Base-by-base conservation (phyloP, 1,284 basidiomycete species). In the Athelia psychrophila region DNA sequence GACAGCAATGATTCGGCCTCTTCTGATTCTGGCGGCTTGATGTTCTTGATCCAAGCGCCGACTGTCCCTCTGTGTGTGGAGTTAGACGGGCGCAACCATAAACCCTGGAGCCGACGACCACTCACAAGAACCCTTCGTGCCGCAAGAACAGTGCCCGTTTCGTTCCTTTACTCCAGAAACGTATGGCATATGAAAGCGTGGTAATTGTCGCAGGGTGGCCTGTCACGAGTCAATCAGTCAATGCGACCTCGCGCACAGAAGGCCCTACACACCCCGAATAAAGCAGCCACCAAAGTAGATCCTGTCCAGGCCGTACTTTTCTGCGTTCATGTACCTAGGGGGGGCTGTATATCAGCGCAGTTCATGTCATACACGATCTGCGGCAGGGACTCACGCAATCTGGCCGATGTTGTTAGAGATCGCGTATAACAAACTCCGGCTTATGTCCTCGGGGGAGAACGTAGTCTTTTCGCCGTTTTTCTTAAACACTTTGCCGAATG, bases 201-300 rank as follows among this genome's bases (percentile, higher is more conserved):
- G 94, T 91, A 65, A 99, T 96, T 20, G 97, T 99, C 30, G 96
- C 93, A 46, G 95, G 90, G 67, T 99, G 97, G 20, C 95, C 93
- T 95, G 27, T 30, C 27, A 30, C 27, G 36, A 55, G 23, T 30
- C 27, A 30, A 9, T 25, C 54, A 57, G 20, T 36, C 57, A 46
- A 38, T 12, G 36, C 9, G 27, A 36, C 27, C 25, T 16, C 20
- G 27, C 38, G 18, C 3, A 27, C 15, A 44, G 47, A 27, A 36
- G 23, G 20, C n/a, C 27, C 15, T 46, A 72, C 78, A 59, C 64
- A 93, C 95, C 96, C 76, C 97, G 84, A 69, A 99, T 99, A 73
- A 99, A 99, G 72, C 93, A 98, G 2, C 97, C 97, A 15, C 96
- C 95, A 78, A 99, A 99, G 76, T 98, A 99, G 60, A 99, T 98